phyloP scores from a whole-genome alignment of 345 rosid genomes.

The Rhizophora apiculata region DNA sequence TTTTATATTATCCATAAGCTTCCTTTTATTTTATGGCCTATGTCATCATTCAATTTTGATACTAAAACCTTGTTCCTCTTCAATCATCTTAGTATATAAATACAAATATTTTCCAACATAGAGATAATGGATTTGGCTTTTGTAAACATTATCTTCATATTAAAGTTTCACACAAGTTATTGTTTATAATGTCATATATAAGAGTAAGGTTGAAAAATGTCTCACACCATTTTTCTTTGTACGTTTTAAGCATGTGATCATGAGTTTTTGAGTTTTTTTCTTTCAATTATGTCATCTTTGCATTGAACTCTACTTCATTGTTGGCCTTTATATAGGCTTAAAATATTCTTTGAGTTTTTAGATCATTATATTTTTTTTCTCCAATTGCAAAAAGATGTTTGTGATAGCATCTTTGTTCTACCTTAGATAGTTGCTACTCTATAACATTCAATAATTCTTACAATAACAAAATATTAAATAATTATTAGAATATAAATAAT shows the following conservation, averaged over 20 bases:
- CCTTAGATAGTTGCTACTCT: not conserved
- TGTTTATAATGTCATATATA: not conserved
- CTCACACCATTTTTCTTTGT: not conserved
- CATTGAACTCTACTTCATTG: conserved; percentile 49
- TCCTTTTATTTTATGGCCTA: not conserved
- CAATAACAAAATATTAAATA: not conserved
- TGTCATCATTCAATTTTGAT: too few relatives aligned
- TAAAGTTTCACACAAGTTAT: not conserved
- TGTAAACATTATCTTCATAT: not conserved
- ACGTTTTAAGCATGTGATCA: not conserved
- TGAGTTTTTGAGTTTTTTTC: not conserved
- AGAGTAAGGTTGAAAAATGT: not conserved
- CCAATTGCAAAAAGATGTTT: not conserved
- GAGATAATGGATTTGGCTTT: too few relatives aligned
- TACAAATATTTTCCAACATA: too few relatives aligned
- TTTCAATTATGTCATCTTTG: conserved; percentile 50
- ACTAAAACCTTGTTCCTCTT: too few relatives aligned
- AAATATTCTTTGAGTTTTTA: not conserved
- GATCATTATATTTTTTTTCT: not conserved
- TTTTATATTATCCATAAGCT: not conserved
- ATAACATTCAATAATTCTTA: not conserved
- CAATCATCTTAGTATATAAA: too few relatives aligned
- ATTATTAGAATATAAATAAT: not conserved
- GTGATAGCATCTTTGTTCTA: not conserved
- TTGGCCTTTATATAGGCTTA: not conserved